Evolutionary conservation across 345 rosid species (phyloP).

Genomic region (Populus deltoides): DNA sequence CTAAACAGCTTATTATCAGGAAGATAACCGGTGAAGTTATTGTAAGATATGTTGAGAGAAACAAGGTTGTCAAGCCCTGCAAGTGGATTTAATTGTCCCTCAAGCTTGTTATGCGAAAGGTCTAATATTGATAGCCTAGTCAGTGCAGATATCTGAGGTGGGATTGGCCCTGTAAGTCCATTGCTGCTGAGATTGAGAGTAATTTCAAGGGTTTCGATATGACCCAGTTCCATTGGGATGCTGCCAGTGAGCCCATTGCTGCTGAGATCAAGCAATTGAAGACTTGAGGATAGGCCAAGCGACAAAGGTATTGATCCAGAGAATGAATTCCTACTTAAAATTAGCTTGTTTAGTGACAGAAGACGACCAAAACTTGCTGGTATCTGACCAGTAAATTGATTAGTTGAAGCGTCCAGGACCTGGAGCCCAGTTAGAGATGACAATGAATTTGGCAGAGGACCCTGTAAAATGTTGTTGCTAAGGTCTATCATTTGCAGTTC

Average conservation of each 20-base stretch:
- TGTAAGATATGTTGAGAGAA: conserved; percentile 74
- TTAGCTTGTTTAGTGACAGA: conserved; percentile 60
- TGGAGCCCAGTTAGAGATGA: conserved; percentile 66
- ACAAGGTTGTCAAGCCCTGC: conserved; percentile 73
- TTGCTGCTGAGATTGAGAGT: conserved; percentile 88
- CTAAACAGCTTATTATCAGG: conserved; percentile 84
- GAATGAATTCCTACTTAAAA: conserved; percentile 58
- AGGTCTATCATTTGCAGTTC: conserved; percentile 81
- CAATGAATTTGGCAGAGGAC: conserved; percentile 58
- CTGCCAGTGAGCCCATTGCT: conserved; percentile 67
- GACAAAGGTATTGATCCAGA: conserved; percentile 72
- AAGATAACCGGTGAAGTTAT: conserved; percentile 78
- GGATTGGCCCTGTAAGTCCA: conserved; percentile 68
- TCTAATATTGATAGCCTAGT: conserved; percentile 79
- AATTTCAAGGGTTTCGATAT: conserved; percentile 73
- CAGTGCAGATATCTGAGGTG: conserved; percentile 62
- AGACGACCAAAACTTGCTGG: conserved; percentile 76
- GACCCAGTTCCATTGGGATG: conserved; percentile 70
- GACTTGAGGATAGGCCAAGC: conserved; percentile 68
- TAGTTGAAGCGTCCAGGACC: conserved; percentile 69
- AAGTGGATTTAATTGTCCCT: conserved; percentile 56
- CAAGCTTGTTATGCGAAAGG: conserved; percentile 78
- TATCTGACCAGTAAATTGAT: conserved; percentile 55
- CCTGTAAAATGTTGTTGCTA: conserved; percentile 65
- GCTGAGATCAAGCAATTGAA: conserved; percentile 86